Evolutionary conservation across 1,284 basidiomycete species (phyloP), one percentile per base, ranked within the genome.

Genomic region (Retiboletus flavoniger): DNA sequence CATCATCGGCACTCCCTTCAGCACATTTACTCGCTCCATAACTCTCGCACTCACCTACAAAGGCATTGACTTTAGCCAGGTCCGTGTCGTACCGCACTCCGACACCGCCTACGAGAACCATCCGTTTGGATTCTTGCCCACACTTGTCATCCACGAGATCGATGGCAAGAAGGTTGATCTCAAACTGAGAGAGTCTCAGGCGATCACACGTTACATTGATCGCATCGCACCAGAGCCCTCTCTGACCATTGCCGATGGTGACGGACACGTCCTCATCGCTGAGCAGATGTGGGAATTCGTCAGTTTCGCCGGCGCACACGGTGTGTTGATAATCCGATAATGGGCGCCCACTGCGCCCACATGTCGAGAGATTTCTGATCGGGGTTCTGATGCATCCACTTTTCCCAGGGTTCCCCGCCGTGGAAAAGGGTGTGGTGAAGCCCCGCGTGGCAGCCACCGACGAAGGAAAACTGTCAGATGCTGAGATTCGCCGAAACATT

Each of bases 261-360:
- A 66, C 0, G 68, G 53, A 5, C 58, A 57, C 13, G 39, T 60
- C 14, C 1, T 66, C 41, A 50, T 71, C 50, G 35, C 47, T 0
- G 68, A 69, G 49, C 67, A 69, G 39, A 54, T 72, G 68, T 69
- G 70, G 69, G 68, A 69, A 28, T 70, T 69, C 21, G 70, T 64
- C 42, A 66, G 60, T 13, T 58, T 70, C 7, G 61, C 53, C 1
- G 58, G 58, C 3, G 51, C 61, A 11, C 47, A 72, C 9, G 70
- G 68, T 72, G n/a, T 1, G 55, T 46, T 7, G 6, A 40, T 35
- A 2, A 16, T 47, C 38, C 19, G 14, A 34, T 26, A 17, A 26
- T 31, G 9, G 19, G 17, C 11, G 10, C 43, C 17, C 38, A n/a
- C n/a, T n/a, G 38, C 39, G 7, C 10, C 16, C 21, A 13, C 19